Percentiles rank a stretch among this genome's conserved stretches.
These are phyloP conservation scores for Ottelia alismoides DNA, from an alignment of 106 monocot genomes.

Conservation along the genomic window DNA sequence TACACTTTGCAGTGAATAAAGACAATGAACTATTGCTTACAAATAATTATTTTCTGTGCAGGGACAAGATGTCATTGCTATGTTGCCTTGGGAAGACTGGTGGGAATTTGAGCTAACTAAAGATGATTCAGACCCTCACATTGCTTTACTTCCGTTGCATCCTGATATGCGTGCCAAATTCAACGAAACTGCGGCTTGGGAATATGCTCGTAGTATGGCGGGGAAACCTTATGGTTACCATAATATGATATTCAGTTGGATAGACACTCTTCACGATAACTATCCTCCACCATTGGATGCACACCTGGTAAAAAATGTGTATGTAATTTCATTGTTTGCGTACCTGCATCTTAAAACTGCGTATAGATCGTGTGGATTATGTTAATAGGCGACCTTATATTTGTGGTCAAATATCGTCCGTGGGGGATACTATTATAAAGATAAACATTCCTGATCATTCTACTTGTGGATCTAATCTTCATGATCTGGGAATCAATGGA, in stretches of 20 bases:
- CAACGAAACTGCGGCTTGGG: conserved; percentile 25
- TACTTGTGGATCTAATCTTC: too few species aligned
- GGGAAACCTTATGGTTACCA: conserved; percentile 28
- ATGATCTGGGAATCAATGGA: too few species aligned
- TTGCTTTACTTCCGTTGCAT: conserved; percentile 18
- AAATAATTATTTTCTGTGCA: conserved; percentile 1
- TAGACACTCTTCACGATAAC: conserved; percentile 18
- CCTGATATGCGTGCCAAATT: conserved; percentile 20
- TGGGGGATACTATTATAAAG: too few species aligned
- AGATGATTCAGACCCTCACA: conserved; percentile 25
- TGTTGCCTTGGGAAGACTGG: conserved; percentile 23
- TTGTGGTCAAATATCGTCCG: too few species aligned
- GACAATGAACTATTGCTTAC: too few species aligned
- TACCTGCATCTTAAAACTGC: too few species aligned
- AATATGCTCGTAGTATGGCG: conserved; percentile 21
- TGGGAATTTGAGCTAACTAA: conserved; percentile 20
- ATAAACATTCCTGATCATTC: too few species aligned
- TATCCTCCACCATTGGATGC: conserved; percentile 18
- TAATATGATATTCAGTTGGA: conserved; percentile 23
- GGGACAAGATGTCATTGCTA: conserved; percentile 24
- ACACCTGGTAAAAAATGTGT: conserved; percentile 24
- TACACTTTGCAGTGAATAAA: too few species aligned
- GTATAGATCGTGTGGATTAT: too few species aligned
- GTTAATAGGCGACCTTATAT: too few species aligned
- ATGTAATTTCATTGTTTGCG: too few species aligned